These are phyloP conservation scores for Rhynchosporium agropyri DNA, from an alignment of 2,329 filamentous ascomycete genomes.

Conservation along the genomic window DNA sequence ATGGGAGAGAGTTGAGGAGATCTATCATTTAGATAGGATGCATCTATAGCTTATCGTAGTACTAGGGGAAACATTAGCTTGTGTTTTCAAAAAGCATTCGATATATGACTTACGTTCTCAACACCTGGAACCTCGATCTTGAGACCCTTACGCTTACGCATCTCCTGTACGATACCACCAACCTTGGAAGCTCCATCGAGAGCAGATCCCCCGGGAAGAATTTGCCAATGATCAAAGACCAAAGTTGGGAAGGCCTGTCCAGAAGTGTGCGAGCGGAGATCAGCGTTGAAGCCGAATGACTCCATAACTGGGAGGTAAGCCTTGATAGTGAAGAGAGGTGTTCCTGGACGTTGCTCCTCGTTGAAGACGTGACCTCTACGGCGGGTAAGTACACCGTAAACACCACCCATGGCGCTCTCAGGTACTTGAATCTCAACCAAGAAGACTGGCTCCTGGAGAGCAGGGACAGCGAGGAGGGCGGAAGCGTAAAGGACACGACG, in stretches of 20 bases:
- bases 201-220: constrained; percentile 90
- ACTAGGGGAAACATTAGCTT: constrained; percentile 60
- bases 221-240: constrained; percentile 99
- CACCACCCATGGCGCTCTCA: constrained; percentile 98
- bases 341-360: constrained; percentile 97
- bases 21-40: constrained; percentile 40
- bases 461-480: constrained; percentile 85
- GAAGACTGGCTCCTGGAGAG: constrained; percentile 96
- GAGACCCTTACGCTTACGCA: constrained; percentile 99
- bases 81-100: constrained; percentile 12
- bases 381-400: constrained; percentile 98
- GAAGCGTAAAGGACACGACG: constrained; percentile 97
- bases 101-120: constrained; percentile 78
- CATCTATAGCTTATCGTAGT: constrained; percentile 97
- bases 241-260: constrained; percentile 99
- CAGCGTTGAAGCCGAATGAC: constrained; percentile 98
- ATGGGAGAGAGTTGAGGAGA: constrained; percentile 33
- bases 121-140: constrained; percentile 92
- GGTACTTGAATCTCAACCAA: constrained; percentile 99
- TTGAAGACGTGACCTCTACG: constrained; percentile 98
- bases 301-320: constrained; percentile 95
- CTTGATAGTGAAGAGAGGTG: constrained; percentile 99
- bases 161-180: constrained; percentile 79
- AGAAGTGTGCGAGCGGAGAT: constrained; percentile 89
- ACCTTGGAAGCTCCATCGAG: constrained; percentile 82